Evolutionary conservation across 768 basidiomycete genomes (phyloP), one percentile per base, ranked within the genome.

Genomic region (Xerocomellus amylosporus): DNA sequence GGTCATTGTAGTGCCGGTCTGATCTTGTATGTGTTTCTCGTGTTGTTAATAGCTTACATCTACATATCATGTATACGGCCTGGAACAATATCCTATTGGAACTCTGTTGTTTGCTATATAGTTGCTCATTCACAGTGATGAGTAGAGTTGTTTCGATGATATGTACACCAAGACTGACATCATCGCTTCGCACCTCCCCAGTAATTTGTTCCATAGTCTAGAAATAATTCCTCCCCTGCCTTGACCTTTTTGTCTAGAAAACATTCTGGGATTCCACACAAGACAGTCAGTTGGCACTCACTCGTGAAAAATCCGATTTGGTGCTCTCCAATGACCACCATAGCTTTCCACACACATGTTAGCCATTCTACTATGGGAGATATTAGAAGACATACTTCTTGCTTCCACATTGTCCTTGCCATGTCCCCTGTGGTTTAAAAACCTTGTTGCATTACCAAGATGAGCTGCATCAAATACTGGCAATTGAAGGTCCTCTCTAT

Each of bases 371-470:
- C 5, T 8, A 41, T 19, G 19, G 15, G 4, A 19, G 15, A 51
- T 7, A 30, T 19, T 1, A 7, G 13, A 41, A 24, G 3, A 64
- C 68, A 57, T 52, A 76, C 75, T 8, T 2, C 0, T 53, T 51
- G 72, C 70, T 9, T 43, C 48, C n/a, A 67, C 63, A 46, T 66
- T 63, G 4, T 39, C 62, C 14, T 42, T 17, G 5, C 46, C 42
- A 15, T 20, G 22, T 2, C 9, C 2, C 1, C 24, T 42, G 49
- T 77, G 75, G 56, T 81, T 81, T 2, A 81, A 55, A 50, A 73
- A 81, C 31, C 79, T 67, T 0, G 74, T 77, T 40, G 72, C 65
- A 63, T 82, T 79, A 0, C 79, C 78, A 12, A 74, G 53, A 10
- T 59, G 52, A n/a, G 71, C 72, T 20, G 79, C 75, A 66, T 82